phyloP scores from a whole-genome alignment of 306 rosid species.

The Cucurbita ficifolia region DNA sequence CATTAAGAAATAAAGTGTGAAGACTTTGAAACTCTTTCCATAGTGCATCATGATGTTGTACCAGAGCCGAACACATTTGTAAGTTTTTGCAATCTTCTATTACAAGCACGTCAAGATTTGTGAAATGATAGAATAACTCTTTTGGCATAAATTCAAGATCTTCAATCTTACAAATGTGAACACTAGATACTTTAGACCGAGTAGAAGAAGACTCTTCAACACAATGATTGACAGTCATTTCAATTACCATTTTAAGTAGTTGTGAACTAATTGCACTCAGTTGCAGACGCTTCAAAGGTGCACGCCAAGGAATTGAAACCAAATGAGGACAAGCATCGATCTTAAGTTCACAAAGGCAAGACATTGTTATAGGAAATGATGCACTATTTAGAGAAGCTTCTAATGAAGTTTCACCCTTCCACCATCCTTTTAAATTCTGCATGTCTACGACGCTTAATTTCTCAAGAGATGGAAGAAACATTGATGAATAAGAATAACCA shows the following conservation, averaged over 20 bases:
- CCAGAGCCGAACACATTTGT: not conserved
- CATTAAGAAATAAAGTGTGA: not conserved
- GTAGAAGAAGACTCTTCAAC: too few relatives aligned
- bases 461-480: not conserved
- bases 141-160: not conserved
- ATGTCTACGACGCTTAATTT: not conserved
- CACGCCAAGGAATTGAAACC: not conserved
- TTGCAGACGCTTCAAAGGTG: not conserved
- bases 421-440: not conserved
- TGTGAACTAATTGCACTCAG: not conserved
- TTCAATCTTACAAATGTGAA: not conserved
- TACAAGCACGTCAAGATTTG: not conserved
- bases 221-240: not conserved
- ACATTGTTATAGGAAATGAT: not conserved
- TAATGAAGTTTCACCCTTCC: not conserved
- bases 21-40: not conserved
- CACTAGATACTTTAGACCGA: too few relatives aligned
- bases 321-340: not conserved
- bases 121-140: not conserved
- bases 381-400: not conserved
- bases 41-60: not conserved
- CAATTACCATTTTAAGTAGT: not conserved
- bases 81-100: too few relatives aligned
- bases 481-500: not conserved
- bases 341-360: not conserved